Base-by-base conservation (phyloP, 805 yeast genomes). In the Kazachstania psychrophila region DNA sequence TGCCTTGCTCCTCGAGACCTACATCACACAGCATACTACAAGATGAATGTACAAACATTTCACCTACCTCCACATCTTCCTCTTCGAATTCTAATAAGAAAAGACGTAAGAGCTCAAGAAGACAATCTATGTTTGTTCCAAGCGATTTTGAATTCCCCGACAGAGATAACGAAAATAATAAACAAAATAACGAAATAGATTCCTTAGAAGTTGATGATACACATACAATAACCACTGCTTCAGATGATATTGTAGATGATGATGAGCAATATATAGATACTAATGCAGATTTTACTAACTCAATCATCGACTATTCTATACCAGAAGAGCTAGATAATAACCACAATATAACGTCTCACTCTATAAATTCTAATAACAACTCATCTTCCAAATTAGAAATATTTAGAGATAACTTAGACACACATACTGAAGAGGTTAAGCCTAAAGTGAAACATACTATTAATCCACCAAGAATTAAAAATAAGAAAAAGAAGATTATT, bases 101-200 rank as follows among this genome's bases (percentile, higher is more conserved):
- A 56, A 59, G 42, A 58, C 55, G 66, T 16, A 65, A 59, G 40
- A 60, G 64, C 38, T 54, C 62, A 5, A 53, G 70, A 46, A 58
- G 70, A 43, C 66, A 65, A 38, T 64, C 69, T 2, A 56, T 65
- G 31, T 61, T 61, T 42, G 47, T 61, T 17, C 58, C 62, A 5
- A 55, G 52, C n/a, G 60, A 58, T 31, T 46, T 56, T 23, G 51
- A 54, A 17, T 50, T 51, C 35, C 48, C 54, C n/a, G n/a, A n/a
- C n/a, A n/a, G n/a, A n/a, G n/a, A n/a, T n/a, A n/a, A n/a, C n/a
- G n/a, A n/a, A n/a, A 30, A 33, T 6, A 24, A 28, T 10, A 10
- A 19, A n/a, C 11, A 15, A 5, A 15, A 8, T 15, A 4, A 24
- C 5, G 23, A 28, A 17, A 28, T 17, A 11, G 23, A 18, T 12